These are phyloP conservation scores for Taphrina flavorubra DNA, from an alignment of 1,139 yeast genomes.

Conservation along the genomic window DNA sequence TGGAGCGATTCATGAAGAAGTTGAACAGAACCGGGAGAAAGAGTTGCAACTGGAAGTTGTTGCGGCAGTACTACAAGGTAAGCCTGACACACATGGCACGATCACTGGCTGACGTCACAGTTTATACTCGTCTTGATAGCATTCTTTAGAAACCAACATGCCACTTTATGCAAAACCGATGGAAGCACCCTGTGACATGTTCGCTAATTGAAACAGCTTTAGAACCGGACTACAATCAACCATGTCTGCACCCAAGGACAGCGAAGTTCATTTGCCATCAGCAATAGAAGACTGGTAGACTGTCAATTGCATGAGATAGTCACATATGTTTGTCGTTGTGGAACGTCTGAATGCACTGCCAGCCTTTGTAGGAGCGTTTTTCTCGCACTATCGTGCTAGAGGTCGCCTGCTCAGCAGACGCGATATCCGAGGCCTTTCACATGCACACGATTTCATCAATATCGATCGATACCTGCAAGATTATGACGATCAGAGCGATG, in stretches of 20 bases:
- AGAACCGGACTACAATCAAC: background rate
- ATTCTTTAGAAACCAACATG: conserved; percentile 50
- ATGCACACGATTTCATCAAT: background rate
- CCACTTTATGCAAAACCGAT: background rate
- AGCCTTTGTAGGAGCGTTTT: background rate
- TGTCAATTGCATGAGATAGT: too few species aligned
- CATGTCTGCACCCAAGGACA: background rate
- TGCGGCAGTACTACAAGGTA: conserved; percentile 69
- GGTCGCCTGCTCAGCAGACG: conserved; percentile 15
- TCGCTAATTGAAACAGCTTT: background rate
- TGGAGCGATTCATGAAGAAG: conserved; percentile 69
- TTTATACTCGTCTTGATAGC: conserved; percentile 59
- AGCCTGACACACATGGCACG: background rate
- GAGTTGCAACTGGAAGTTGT: conserved; percentile 83
- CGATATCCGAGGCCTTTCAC: background rate
- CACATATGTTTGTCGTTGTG: background rate
- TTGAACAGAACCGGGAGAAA: conserved; percentile 61
- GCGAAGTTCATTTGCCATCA: background rate
- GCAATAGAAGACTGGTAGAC: too few species aligned
- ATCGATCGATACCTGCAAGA: conserved; percentile 5
- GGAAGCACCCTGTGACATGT: conserved; percentile 1
- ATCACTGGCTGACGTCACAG: conserved; percentile 46
- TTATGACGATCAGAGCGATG: background rate
- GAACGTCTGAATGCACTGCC: background rate
- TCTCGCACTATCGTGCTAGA: conserved; percentile 1